These are phyloP conservation scores for Neoascochyta sp. DNA, from an alignment of 2,329 filamentous ascomycete genomes.

Conservation along the genomic window DNA sequence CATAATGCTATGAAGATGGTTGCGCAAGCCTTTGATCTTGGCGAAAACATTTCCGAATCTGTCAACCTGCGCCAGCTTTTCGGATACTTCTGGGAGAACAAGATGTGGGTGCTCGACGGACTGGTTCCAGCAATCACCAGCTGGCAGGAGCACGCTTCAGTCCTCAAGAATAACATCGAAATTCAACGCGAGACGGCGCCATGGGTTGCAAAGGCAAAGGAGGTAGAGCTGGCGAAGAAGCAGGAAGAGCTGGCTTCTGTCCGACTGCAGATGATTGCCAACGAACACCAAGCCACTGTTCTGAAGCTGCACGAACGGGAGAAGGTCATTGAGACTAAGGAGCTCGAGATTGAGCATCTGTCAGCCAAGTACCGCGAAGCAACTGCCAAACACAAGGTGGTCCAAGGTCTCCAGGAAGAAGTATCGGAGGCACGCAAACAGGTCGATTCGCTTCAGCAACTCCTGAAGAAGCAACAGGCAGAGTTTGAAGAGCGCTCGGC, in stretches of 20 bases:
- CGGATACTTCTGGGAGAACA: conserved; percentile 6
- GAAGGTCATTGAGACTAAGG: conserved; percentile 61
- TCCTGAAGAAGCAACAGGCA: conserved; percentile 13
- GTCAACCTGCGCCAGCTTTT: conserved; percentile 6
- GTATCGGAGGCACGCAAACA: conserved; percentile 18
- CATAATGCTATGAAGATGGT: conserved; percentile 4
- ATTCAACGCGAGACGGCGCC: conserved; percentile 71
- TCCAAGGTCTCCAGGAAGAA: conserved; percentile 20
- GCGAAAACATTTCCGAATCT: conserved; percentile 2
- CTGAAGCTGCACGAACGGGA: conserved; percentile 66
- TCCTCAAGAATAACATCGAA: conserved; percentile 45
- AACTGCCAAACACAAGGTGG: conserved; percentile 19
- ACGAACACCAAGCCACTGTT: conserved; percentile 74
- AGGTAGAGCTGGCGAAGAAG: conserved; percentile 77
- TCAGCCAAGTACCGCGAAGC: conserved; percentile 55
- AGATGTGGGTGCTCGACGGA: conserved; percentile 7
- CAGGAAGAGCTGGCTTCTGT: conserved; percentile 80
- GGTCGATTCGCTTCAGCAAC: conserved; percentile 15
- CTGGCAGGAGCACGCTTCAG: conserved; percentile 58
- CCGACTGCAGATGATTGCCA: conserved; percentile 74
- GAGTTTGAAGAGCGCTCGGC: conserved; percentile 18
- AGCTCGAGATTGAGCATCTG: conserved; percentile 83
- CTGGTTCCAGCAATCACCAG: conserved; percentile 47
- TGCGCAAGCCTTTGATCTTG: conserved; percentile 5
- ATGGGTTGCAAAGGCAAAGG: conserved; percentile 77